Evolutionary conservation across 441 rosid species (phyloP), one percentile per base, ranked within the genome.

Genomic region (Euphorbia celastroides): DNA sequence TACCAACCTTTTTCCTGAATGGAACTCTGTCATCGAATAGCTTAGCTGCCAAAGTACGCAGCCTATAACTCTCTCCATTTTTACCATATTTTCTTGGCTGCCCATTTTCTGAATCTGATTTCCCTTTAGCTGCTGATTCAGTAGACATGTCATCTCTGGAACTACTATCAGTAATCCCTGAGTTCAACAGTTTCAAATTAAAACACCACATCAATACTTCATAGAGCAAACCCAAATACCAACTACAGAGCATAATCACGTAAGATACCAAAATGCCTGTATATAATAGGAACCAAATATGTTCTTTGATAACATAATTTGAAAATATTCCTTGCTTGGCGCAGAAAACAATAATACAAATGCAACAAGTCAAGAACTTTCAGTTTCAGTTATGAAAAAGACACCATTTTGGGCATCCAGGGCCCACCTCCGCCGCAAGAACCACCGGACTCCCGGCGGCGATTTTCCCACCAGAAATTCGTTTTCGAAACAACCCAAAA

Each of bases 1-100:
- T 22, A 56, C 36, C 19, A 55, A 86, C 88, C 88, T 82, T 81
- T 79, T 77, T 84, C 52, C 61, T 79, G 4, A 75, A 28, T 22
- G 86, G 77, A 74, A 81, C 52, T 59, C 60, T 77, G 26, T 82
- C 88, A 68, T 84, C 84, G 31, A 77, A 68, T 27, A 81, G 60
- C 50, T 67, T 86, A 17, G 77, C 46, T 0, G 73, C 73, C 77
- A 79, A 70, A 26, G 50, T 14, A 34, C 73, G 30, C 12, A 78
- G 70, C 30, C 68, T 69, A 62, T 65, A 31, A 58, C 54, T 68
- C 20, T 67, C 64, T n/a, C 57, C 57, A 51, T 31, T 20, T 50
- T 60, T 70, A 63, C 34, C 64, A 22, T 38, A 44, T 13, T 64
- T 73, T 34, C 58, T 31, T 54, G 51, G 68, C 50, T 60, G 69